Evolutionary conservation across 2,329 filamentous ascomycete species (phyloP).

Genomic region (Tolypocladium tundrense): DNA sequence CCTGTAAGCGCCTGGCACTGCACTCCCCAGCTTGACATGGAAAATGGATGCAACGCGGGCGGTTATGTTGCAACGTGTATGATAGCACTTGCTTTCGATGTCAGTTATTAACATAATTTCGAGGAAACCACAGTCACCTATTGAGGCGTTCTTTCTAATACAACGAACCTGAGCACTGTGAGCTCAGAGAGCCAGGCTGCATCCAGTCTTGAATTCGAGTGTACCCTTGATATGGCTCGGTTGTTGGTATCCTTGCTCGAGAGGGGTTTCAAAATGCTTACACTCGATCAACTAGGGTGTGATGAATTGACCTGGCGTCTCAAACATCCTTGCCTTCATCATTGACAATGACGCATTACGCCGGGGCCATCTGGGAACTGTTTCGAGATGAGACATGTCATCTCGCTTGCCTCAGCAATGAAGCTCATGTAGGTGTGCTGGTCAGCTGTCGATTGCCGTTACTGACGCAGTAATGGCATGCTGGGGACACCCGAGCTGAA

Average conservation of each 20-base stretch:
- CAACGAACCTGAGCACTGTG: background rate
- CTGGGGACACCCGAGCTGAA: too few relatives aligned
- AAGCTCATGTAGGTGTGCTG: background rate
- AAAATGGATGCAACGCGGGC: background rate
- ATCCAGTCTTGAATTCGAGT: background rate
- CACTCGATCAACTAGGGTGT: too few relatives aligned
- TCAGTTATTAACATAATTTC: background rate
- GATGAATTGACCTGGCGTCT: too few relatives aligned
- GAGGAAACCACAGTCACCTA: background rate
- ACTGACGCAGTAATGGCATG: too few relatives aligned
- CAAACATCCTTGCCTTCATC: too few relatives aligned
- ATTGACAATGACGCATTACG: too few relatives aligned
- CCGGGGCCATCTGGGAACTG: too few relatives aligned
- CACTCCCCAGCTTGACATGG: background rate
- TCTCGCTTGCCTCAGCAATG: background rate
- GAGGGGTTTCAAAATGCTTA: too few relatives aligned
- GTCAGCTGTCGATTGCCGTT: too few relatives aligned
- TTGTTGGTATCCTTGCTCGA: too few relatives aligned
- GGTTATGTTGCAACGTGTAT: background rate
- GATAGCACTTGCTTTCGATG: background rate
- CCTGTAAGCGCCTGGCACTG: background rate
- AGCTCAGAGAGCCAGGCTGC: background rate
- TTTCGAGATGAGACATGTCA: background rate
- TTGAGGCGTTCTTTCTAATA: background rate
- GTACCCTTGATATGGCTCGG: too few relatives aligned